Conservation (phyloP, 371 early-diverging fungal species). For the Fennellomyces sp. region DNA sequence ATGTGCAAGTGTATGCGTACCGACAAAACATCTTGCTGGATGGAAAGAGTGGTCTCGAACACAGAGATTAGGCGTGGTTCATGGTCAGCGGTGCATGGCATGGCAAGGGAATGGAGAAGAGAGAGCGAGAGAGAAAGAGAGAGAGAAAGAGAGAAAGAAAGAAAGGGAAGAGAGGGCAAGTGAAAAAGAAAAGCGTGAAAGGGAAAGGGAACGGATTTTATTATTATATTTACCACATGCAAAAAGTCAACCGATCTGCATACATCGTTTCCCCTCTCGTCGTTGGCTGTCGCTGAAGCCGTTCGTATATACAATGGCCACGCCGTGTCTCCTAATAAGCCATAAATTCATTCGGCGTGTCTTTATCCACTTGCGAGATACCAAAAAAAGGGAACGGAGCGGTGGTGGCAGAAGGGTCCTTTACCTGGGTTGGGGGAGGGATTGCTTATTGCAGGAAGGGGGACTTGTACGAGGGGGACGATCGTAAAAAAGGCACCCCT, state of each 20-base stretch:
- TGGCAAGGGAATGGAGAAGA: conserved; percentile 6
- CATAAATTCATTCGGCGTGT: no score
- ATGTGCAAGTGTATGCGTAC: conserved; percentile 7
- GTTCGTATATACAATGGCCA: no score
- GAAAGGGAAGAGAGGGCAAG: neutral
- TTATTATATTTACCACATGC: neutral
- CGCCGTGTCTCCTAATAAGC: neutral
- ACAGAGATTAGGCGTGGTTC: conserved; percentile 28
- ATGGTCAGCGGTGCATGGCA: conserved; percentile 15
- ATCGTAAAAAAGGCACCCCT: no score
- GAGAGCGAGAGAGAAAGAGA: neutral
- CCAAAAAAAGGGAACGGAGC: no score
- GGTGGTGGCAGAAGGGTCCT: no score
- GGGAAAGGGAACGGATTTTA: neutral
- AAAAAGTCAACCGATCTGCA: neutral
- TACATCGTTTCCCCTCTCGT: neutral
- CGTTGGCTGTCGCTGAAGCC: neutral
- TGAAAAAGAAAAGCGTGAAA: neutral
- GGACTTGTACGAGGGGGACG: no score
- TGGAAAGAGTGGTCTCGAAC: conserved; percentile 41
- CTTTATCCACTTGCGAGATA: no score
- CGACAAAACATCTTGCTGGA: conserved; percentile 36
- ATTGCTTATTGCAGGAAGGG: no score
- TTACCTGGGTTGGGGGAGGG: no score
- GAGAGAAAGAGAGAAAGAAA: neutral